Evolutionary conservation across 2,329 filamentous ascomycete genomes (phyloP).

Genomic region (Juglanconis oblonga): DNA sequence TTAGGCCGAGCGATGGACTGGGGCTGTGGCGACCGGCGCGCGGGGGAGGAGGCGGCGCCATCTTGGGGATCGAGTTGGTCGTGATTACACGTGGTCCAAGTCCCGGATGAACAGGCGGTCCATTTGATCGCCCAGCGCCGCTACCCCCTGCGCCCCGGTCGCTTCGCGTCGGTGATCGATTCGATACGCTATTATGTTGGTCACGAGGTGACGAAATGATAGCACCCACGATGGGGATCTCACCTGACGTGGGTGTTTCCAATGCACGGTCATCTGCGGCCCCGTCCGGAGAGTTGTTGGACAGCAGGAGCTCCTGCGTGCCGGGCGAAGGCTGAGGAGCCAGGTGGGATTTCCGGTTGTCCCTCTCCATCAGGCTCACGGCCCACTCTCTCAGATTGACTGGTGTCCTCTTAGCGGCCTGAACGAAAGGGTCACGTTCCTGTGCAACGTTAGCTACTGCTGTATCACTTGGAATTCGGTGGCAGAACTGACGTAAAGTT

Average conservation of each 20-base stretch:
- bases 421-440: conserved; percentile 92
- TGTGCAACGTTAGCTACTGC: conserved; percentile 32
- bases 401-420: conserved; percentile 93
- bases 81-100: conserved; percentile 50
- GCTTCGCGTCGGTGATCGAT: conserved; percentile 51
- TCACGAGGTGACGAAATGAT: conserved; percentile 52
- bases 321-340: conserved; percentile 76
- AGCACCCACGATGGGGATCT: conserved; percentile 64
- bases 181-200: conserved; percentile 40
- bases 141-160: conserved; percentile 34
- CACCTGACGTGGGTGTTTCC: conserved; percentile 66
- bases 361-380: conserved; percentile 85
- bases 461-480: no score
- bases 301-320: conserved; percentile 71
- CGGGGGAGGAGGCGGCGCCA: conserved; percentile 30
- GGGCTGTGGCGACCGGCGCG: conserved; percentile 13
- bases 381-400: conserved; percentile 95
- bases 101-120: conserved; percentile 47
- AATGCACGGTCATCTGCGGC: conserved; percentile 45
- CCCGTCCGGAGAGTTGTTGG: conserved; percentile 56
- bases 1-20: conserved; percentile 31
- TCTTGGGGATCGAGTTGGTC: conserved; percentile 51
- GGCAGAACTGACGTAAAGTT: conserved; percentile 73
- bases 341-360: conserved; percentile 93
- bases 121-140: conserved; percentile 44